phyloP scores from a whole-genome alignment of 768 basidiomycete species.

The Mycena crocata region DNA sequence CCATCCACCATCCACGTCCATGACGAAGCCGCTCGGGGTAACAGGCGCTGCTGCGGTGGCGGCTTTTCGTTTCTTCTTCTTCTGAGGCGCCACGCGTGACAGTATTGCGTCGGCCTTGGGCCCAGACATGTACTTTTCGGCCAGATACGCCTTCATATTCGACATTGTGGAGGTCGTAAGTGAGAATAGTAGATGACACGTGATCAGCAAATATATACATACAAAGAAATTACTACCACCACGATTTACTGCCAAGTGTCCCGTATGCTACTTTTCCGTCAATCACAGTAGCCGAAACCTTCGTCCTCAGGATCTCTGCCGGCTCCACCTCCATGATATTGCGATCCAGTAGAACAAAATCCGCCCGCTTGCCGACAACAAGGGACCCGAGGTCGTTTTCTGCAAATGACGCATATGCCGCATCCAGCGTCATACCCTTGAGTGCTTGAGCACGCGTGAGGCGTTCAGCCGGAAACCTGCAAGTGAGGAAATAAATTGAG shows the following conservation, averaged over 20 bases:
- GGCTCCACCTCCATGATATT: conserved; percentile 79
- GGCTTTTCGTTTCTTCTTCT: conserved; percentile 84
- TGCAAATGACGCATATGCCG: conserved; percentile 88
- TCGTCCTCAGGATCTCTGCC: conserved; percentile 71
- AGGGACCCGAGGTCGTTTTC: conserved; percentile 81
- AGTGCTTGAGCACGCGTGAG: conserved; percentile 86
- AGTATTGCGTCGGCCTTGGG: conserved; percentile 96
- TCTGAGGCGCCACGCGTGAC: conserved; percentile 67
- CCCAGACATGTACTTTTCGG: conserved; percentile 95
- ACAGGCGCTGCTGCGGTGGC: conserved; percentile 38
- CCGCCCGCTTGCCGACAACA: conserved; percentile 82
- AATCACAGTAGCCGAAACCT: conserved; percentile 78
- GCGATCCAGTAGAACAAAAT: conserved; percentile 85
- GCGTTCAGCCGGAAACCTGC: conserved; percentile 82
- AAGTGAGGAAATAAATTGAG: background rate
- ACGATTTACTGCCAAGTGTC: conserved; percentile 20
- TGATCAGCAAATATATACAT: background rate
- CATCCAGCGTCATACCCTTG: conserved; percentile 90
- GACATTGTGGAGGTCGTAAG: conserved; percentile 46
- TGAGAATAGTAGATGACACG: background rate
- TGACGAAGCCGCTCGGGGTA: conserved; percentile 49
- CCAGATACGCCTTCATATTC: conserved; percentile 84
- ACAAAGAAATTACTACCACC: background rate
- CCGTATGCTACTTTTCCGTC: conserved; percentile 81
- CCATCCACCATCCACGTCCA: conserved; percentile 84